Conservation (phyloP, 2,329 filamentous ascomycete species). For the Aspergillus pseudoglaucus region DNA sequence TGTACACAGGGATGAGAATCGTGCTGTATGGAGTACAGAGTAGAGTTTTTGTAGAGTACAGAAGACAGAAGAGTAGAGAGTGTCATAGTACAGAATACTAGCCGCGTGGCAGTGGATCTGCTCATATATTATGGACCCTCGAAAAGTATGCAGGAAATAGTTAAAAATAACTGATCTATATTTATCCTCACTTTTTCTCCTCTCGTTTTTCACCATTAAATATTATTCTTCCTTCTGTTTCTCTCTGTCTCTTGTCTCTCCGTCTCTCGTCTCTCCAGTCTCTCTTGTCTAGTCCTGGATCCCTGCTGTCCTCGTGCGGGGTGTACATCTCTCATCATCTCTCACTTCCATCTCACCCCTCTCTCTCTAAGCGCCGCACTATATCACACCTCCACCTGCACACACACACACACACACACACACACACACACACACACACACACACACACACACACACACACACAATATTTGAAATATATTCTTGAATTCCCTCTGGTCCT, state of each 20-base stretch:
- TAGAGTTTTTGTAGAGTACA: too few species aligned
- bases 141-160: background rate
- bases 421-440: too few species aligned
- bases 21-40: too few species aligned
- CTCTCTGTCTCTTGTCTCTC: background rate
- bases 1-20: too few species aligned
- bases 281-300: background rate
- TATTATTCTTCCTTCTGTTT: constrained; percentile 2
- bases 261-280: background rate
- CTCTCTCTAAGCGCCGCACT: background rate
- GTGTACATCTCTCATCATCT: background rate
- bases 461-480: too few species aligned
- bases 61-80: too few species aligned
- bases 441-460: too few species aligned
- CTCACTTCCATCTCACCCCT: background rate
- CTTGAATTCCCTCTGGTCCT: too few species aligned
- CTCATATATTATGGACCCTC: background rate
- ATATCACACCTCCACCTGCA: too few species aligned
- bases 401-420: too few species aligned
- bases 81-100: background rate
- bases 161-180: background rate
- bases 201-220: background rate
- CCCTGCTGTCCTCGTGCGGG: background rate
- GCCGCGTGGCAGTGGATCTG: background rate
- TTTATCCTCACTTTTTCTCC: background rate